Conservation (phyloP, 176 grass and related monocot genomes). For the Ensete glaucum region DNA sequence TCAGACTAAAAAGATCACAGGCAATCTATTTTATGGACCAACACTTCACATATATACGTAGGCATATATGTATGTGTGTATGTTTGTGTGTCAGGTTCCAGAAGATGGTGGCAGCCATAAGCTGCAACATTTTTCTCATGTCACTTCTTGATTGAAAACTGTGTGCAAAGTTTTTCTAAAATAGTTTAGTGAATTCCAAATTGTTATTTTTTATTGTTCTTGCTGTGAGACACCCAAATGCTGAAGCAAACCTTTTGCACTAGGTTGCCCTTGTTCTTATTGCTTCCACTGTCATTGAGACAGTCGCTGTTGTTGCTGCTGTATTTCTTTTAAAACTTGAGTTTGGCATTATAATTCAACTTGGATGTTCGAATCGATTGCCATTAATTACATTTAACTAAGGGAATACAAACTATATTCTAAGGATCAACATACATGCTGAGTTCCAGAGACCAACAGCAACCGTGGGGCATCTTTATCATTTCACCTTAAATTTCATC, state of each 20-base stretch:
- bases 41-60: background rate
- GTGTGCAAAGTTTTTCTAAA: background rate
- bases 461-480: background rate
- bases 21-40: background rate
- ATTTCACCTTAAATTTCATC: background rate
- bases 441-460: background rate
- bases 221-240: too few relatives aligned
- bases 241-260: too few relatives aligned
- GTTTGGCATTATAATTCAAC: background rate
- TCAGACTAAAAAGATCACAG: background rate
- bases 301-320: background rate
- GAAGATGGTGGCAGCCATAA: background rate
- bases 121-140: background rate
- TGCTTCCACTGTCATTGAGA: background rate
- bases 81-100: background rate
- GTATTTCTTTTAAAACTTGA: background rate
- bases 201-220: background rate
- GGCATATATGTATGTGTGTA: too few relatives aligned
- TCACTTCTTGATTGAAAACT: background rate
- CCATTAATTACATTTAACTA: background rate
- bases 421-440: background rate
- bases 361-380: background rate
- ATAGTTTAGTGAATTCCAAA: background rate
- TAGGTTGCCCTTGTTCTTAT: background rate
- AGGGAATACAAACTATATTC: background rate